Evolutionary conservation across 441 rosid genomes (phyloP).

Genomic region (Populus hybrid): DNA sequence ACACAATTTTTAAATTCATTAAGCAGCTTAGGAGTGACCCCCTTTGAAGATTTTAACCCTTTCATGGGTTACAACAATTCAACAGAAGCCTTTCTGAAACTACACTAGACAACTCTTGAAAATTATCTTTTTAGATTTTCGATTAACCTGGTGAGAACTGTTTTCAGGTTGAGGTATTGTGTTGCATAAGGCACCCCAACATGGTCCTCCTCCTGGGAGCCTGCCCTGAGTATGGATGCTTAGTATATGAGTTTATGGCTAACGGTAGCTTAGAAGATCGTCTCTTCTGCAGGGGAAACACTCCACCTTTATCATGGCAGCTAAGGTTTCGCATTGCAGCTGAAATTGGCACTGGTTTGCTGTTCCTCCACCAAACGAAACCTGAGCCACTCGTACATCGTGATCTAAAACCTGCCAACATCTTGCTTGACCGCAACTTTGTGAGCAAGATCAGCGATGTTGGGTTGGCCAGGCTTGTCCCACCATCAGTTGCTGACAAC

Average conservation of each 20-base stretch:
- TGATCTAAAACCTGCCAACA: no score
- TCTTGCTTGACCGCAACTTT: no score
- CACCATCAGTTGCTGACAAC: conserved; percentile 69
- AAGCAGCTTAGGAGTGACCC: background rate
- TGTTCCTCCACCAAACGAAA: conserved; percentile 88
- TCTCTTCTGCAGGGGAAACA: conserved; percentile 57
- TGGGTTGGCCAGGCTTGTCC: conserved; percentile 59
- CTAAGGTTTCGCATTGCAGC: conserved; percentile 81
- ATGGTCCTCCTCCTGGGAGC: conserved; percentile 96
- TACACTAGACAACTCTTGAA: background rate
- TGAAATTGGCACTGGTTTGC: conserved; percentile 73
- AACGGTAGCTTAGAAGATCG: conserved; percentile 91
- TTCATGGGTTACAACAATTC: background rate
- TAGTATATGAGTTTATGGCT: conserved; percentile 89
- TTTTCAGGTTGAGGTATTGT: conserved; percentile 75
- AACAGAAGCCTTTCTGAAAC: background rate
- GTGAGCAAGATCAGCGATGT: no score
- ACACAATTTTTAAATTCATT: background rate
- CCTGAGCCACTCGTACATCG: conserved; percentile 54
- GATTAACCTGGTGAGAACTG: background rate
- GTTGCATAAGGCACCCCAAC: conserved; percentile 93
- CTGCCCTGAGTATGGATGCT: conserved; percentile 83
- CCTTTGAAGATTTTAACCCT: background rate
- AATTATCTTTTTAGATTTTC: no score
- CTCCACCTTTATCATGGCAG: conserved; percentile 78